Conservation (phyloP, 192 early-diverging fungal genomes). For the Hyaloraphidium curvatum region DNA sequence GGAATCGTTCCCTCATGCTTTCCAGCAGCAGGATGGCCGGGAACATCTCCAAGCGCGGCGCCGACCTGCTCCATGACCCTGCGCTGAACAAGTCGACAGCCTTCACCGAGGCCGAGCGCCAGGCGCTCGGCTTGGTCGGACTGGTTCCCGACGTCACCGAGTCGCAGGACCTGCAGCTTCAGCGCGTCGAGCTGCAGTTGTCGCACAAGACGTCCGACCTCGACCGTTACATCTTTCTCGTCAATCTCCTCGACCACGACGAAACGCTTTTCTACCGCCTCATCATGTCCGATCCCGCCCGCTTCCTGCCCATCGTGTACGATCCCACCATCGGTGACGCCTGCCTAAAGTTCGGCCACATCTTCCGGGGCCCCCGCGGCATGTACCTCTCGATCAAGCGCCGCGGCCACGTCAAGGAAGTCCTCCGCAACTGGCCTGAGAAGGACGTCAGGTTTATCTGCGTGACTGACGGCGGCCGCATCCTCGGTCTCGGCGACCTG, state of each 20-base stretch:
- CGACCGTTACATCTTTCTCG: conserved; percentile 73
- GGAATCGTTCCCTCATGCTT: too few relatives aligned
- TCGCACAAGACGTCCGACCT: conserved; percentile 41
- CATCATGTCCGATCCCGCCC: conserved; percentile 18
- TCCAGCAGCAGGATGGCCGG: too few relatives aligned
- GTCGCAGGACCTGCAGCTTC: conserved; percentile 48
- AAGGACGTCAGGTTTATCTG: conserved; percentile 63
- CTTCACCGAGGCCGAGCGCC: conserved; percentile 23
- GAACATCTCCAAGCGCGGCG: too few relatives aligned
- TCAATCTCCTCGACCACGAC: conserved; percentile 61
- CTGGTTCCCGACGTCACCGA: conserved; percentile 56
- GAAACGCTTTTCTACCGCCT: conserved; percentile 66
- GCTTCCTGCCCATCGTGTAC: conserved; percentile 42
- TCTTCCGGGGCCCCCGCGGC: conserved; percentile 46
- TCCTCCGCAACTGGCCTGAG: conserved; percentile 60
- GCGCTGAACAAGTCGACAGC: too few relatives aligned
- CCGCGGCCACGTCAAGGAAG: conserved; percentile 44
- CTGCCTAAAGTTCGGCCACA: conserved; percentile 73
- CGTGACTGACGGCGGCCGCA: conserved; percentile 84
- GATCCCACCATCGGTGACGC: conserved; percentile 36
- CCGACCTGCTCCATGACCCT: too few relatives aligned
- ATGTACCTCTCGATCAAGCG: conserved; percentile 69
- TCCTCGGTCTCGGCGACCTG: conserved; percentile 84
- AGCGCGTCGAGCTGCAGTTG: conserved; percentile 50
- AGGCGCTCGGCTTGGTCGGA: conserved; percentile 39